Percentiles rank a stretch among this genome's conserved stretches.
These are phyloP conservation scores for Cinnamomum chago DNA, from an alignment of 164 flowering plant species.

Conservation along the genomic window DNA sequence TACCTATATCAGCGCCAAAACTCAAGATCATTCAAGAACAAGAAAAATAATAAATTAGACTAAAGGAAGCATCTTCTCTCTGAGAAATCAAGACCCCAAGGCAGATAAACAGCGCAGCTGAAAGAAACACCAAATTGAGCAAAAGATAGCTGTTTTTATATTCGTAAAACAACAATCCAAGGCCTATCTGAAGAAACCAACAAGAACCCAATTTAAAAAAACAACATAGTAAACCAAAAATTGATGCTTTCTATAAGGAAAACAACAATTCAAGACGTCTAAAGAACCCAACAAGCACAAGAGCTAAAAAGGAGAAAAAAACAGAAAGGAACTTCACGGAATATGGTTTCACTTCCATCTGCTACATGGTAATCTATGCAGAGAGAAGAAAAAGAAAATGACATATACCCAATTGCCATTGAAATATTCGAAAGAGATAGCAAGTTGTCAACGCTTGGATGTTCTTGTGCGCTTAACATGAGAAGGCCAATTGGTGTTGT, in stretches of 20 bases:
- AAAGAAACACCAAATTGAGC: constrained; percentile 4
- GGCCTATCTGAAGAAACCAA: background rate
- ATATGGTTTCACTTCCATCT: constrained; percentile 14
- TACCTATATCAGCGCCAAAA: background rate
- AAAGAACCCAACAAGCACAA: constrained; percentile 1
- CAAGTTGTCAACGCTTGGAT: background rate
- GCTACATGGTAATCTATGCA: background rate
- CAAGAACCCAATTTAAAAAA: background rate
- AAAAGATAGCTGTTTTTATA: background rate
- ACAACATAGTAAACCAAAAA: background rate
- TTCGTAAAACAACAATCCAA: background rate
- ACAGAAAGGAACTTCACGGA: constrained; percentile 1
- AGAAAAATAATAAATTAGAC: background rate
- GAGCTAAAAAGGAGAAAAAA: constrained; percentile 4
- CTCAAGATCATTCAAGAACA: background rate
- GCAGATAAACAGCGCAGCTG: background rate
- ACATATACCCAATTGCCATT: background rate
- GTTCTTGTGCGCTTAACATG: background rate
- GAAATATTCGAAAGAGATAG: background rate
- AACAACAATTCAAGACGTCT: background rate
- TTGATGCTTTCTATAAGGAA: background rate
- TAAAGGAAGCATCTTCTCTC: too few relatives aligned
- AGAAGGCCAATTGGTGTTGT: background rate
- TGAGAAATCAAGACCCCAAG: too few relatives aligned
- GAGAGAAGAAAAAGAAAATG: background rate